These are phyloP conservation scores for Nymphaea thermarum DNA, from an alignment of 164 flowering plant species.

Conservation along the genomic window DNA sequence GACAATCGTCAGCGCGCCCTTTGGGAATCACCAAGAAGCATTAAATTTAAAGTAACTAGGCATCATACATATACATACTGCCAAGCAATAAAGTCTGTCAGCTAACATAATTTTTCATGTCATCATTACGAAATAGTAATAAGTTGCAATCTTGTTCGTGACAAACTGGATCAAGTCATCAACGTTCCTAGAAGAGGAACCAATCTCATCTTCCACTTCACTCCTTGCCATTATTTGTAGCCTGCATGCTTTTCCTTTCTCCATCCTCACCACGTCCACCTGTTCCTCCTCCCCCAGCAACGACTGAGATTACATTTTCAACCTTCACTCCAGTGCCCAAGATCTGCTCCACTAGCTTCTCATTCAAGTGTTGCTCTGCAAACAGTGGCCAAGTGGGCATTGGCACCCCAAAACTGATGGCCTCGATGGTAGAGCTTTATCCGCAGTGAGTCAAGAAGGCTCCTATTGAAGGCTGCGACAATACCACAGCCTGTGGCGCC, in stretches of 20 bases:
- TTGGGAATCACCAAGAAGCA: neutral
- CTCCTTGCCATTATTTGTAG: too few species aligned
- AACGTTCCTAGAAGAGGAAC: too few species aligned
- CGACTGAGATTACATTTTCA: too few species aligned
- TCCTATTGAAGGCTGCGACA: slow-evolving; percentile 20
- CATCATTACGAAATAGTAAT: too few species aligned
- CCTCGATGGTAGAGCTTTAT: slow-evolving; percentile 31
- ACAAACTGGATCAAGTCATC: too few species aligned
- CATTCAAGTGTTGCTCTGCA: slow-evolving; percentile 29
- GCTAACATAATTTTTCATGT: too few species aligned
- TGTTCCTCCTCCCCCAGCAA: too few species aligned
- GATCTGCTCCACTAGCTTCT: slow-evolving; percentile 15
- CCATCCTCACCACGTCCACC: neutral
- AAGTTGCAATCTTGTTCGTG: too few species aligned
- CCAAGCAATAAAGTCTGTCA: too few species aligned
- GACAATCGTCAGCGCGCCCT: slow-evolving; percentile 14
- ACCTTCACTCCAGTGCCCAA: slow-evolving; percentile 10
- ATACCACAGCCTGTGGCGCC: slow-evolving; percentile 30
- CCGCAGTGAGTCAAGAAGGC: slow-evolving; percentile 35
- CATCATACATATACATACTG: too few species aligned
- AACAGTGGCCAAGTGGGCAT: slow-evolving; percentile 29
- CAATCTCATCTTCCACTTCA: too few species aligned
- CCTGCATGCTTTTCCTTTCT: neutral
- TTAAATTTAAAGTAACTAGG: too few species aligned
- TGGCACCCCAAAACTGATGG: slow-evolving; percentile 17